Evolutionary conservation across 1,284 basidiomycete genomes (phyloP), one percentile per base, ranked within the genome.

Genomic region (Irpex sp.): DNA sequence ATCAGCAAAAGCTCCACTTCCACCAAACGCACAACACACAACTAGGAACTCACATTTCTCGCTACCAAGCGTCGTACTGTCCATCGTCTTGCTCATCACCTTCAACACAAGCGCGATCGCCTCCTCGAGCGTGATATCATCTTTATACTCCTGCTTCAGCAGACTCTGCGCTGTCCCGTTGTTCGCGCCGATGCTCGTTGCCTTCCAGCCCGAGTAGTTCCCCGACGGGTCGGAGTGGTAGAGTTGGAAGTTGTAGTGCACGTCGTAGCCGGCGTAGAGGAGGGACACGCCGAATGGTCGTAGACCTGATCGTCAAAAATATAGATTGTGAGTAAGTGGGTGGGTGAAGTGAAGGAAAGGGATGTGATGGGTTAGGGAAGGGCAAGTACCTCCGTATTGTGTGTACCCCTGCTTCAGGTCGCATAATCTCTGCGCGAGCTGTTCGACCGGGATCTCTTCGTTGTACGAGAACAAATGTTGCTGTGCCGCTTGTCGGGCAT

Each of bases 1-100:
- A 23, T 23, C 23, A 23, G 4, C 23, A 23, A 23, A 23, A 23
- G 23, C 23, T n/a, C n/a, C n/a, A n/a, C n/a, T n/a, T 4, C 23
- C 23, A 23, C 23, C 23, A 23, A 23, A 23, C 23, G 23, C 23
- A 23, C 28, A 28, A 28, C 28, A 28, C 28, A 28, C 28, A 28
- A 28, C 3, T 5, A 42, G 3, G n/a, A 12, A 82, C 92, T 72
- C 66, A 96, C 95, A 78, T 75, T 96, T 97, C 77, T 98, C 95
- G 72, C 93, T 95, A 57, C 94, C 91, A 64, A 99, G 77, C 58
- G 93, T 96, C 35, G 96, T 98, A 66, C 94, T 95, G 73, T 99
- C 96, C 96, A 99, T 98, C 55, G 96, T 98, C 85, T 98, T 99
- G 82, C 94, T 96, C 89, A 99, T 94, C 58, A 95, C 92, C 78